phyloP scores from a whole-genome alignment of 495 filamentous ascomycete genomes.

The Pseudomonodictys pantanalensis region DNA sequence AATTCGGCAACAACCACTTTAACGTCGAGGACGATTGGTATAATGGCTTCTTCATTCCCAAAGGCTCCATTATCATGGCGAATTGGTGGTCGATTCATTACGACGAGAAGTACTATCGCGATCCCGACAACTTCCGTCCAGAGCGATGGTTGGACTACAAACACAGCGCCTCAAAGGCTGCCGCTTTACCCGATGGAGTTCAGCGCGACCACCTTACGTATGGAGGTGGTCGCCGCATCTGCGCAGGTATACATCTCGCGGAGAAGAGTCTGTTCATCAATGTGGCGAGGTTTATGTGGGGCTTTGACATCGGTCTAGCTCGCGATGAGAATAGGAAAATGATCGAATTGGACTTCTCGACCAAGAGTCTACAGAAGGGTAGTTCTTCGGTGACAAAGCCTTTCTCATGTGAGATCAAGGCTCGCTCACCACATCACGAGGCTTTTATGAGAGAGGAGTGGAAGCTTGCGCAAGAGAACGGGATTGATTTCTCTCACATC shows the following conservation, averaged over 20 bases:
- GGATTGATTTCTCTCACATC: slow-evolving; percentile 6
- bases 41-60: slow-evolving; percentile 16
- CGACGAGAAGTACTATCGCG: slow-evolving; percentile 35
- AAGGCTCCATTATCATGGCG: slow-evolving; percentile 31
- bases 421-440: not conserved
- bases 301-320: slow-evolving; percentile 7
- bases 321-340: slow-evolving; percentile 2
- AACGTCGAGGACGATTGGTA: slow-evolving; percentile 23
- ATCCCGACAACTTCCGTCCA: slow-evolving; percentile 33
- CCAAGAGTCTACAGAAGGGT: slow-evolving; percentile 9
- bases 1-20: slow-evolving; percentile 3
- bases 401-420: not conserved
- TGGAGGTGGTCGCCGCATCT: slow-evolving; percentile 18
- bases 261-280: slow-evolving; percentile 8
- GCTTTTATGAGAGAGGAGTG: not conserved
- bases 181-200: not conserved
- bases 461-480: not conserved
- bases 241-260: slow-evolving; percentile 18
- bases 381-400: slow-evolving; percentile 9
- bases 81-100: slow-evolving; percentile 43
- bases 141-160: slow-evolving; percentile 1
- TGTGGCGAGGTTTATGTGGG: slow-evolving; percentile 15
- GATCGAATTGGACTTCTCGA: not conserved
- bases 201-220: slow-evolving; percentile 18
- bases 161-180: slow-evolving; percentile 5